Evolutionary conservation across 805 yeast genomes (phyloP), one percentile per base, ranked within the genome.

Genomic region (Debaryomyces hansenii): DNA sequence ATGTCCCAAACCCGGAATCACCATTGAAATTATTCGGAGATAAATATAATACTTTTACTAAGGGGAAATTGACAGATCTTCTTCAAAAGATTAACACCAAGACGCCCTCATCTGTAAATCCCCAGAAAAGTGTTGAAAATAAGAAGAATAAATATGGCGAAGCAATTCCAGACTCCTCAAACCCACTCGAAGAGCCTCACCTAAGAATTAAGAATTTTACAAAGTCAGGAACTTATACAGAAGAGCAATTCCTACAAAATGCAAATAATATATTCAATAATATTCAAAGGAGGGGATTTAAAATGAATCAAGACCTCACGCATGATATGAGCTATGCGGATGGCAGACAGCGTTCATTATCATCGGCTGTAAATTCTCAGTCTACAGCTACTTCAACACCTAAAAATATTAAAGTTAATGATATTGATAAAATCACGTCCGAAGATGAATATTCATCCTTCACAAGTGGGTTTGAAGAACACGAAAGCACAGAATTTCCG

Each of bases 351-450:
- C 38, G 20, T 20, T 35, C 38, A 7, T 18, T 35, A 6, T 42
- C 45, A 18, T 39, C 42, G 6, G 18, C 20, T 2, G 12, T 27
- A 12, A 39, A 44, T 44, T 40, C 47, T 4, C 40, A 50, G 20
- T 50, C 59, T 4, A 70, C 72, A 1, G 69, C 72, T 1, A 71
- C 77, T 1, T 69, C 74, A 11, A 70, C 75, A 1, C 75, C 75
- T 0, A 70, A 69, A 36, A 53, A 59, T 9, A 53, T 55, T 34
- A 66, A 56, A 41, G 47, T 57, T 2, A 44, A 33, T 27, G 44
- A 53, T 34, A 41, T 50, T 8, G 47, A 40, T 35, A 62, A 59
- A 16, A 55, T 12, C 21, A 37, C 34, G 41, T 45, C 33, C 14
- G 43, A 42, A 7, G 56, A 55, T 20, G 67, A 59, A 12, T 68